Evolutionary conservation across 1,284 basidiomycete species (phyloP).

Genomic region (Singerocomus inundabilis): DNA sequence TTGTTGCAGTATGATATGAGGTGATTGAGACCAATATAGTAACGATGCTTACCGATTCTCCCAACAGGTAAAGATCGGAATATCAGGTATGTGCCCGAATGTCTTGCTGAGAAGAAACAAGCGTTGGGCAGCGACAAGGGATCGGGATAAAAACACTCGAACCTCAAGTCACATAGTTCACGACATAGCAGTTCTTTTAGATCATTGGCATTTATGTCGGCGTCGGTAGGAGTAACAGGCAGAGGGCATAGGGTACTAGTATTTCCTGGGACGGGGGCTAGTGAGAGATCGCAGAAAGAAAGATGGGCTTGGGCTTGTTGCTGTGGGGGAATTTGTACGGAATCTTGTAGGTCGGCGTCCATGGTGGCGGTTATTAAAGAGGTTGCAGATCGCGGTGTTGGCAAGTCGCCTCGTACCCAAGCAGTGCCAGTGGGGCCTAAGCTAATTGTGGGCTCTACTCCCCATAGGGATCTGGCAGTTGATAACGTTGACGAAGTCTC

Average conservation of each 20-base stretch:
- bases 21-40: neutral
- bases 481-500: neutral
- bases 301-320: neutral
- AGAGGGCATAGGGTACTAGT: neutral
- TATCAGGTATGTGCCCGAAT: constrained; percentile 22
- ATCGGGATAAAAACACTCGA: neutral
- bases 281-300: neutral
- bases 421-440: too few species aligned
- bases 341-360: neutral
- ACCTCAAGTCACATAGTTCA: constrained; percentile 12
- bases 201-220: neutral
- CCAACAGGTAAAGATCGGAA: constrained; percentile 23
- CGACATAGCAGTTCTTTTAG: neutral
- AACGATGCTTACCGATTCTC: constrained; percentile 11
- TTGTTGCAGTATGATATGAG: neutral
- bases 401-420: too few species aligned
- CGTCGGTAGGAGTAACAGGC: neutral
- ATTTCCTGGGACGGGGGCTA: neutral
- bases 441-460: too few species aligned
- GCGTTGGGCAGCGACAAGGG: neutral
- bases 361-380: constrained; percentile 22
- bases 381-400: neutral
- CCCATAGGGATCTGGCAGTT: too few species aligned
- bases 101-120: constrained; percentile 6
- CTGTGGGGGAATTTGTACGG: neutral